A percentile compares a stretch with the other conserved stretches of the same genome.
Evolutionary conservation across 306 rosid species (phyloP).

Genomic region (Adenanthera pavonina): DNA sequence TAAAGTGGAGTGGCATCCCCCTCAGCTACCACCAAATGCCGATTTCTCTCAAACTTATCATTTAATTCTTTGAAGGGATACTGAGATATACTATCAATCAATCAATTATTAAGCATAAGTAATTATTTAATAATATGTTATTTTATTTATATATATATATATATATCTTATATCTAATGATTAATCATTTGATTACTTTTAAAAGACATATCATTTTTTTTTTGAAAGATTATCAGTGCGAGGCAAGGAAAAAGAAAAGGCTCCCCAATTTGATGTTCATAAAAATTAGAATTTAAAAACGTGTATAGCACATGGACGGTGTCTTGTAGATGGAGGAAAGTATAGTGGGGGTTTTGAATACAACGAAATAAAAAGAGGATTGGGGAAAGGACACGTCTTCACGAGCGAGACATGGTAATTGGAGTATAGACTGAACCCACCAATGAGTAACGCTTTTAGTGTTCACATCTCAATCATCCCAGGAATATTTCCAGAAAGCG

Average conservation of each 20-base stretch:
- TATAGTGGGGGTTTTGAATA: neutral
- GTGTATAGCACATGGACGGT: neutral
- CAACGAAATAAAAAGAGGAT: neutral
- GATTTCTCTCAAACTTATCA: neutral
- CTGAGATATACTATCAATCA: no score
- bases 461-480: neutral
- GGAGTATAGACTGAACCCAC: neutral
- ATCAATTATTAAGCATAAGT: neutral
- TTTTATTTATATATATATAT: no score
- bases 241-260: neutral
- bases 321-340: neutral
- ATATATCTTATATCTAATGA: neutral
- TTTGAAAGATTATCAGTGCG: neutral
- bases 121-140: neutral
- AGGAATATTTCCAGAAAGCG: neutral
- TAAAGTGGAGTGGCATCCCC: conserved; percentile 4
- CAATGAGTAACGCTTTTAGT: neutral
- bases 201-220: neutral
- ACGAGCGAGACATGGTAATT: neutral
- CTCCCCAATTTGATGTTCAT: no score
- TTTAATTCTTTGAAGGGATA: no score
- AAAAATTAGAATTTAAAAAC: neutral
- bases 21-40: neutral
- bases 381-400: neutral
- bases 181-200: neutral